Base-by-base conservation (phyloP, 1,139 yeast species). In the Geotrichum aggregatum region DNA sequence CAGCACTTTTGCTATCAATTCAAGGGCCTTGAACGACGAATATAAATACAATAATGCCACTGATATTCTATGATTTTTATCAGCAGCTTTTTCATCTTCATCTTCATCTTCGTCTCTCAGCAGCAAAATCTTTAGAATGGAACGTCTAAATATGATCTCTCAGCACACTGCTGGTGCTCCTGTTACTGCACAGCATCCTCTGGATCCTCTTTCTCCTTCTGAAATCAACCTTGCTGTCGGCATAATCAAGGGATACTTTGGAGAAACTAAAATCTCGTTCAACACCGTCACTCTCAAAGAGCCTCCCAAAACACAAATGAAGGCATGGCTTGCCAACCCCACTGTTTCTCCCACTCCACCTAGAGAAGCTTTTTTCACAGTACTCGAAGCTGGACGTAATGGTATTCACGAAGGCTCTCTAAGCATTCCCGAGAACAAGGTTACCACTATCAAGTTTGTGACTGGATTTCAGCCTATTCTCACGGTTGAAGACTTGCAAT, bases 341-440 rank as follows among this genome's bases (percentile, higher is more conserved):
- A 54, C 52, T 5, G 60, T 61, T 8, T 54, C 50, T 13, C 73
- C 71, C 49, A 83, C 83, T n/a, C 77, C 84, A 8, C 82, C 84
- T 52, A 76, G 92, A 67, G 71, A 82, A 60, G 88, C 84, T 11
- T 82, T 78, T 63, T 82, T 76, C 57, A 86, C 84, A 50, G 73
- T 82, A 50, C 73, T 83, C 49, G 82, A 79, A 66, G 66, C 75
- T 21, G 86, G 80, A 44, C 75, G 73, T 49, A 67, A 76, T 44
- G 89, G 87, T 58, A 74, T 84, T 51, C 80, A 78, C 61, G 92
- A 85, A 66, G 91, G 88, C 67, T 71, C 79, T 44, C 83, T 83
- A 57, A 85, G 82, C 63, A 66, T 85, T 50, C 71, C 73, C 34
- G 68, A 77, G 45, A 71, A 73, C 59, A 68, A 70, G 45, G 71